Percentiles rank a stretch among this genome's conserved stretches.
phyloP scores from a whole-genome alignment of 2,329 filamentous ascomycete genomes.

The Ambrosiella xylebori region DNA sequence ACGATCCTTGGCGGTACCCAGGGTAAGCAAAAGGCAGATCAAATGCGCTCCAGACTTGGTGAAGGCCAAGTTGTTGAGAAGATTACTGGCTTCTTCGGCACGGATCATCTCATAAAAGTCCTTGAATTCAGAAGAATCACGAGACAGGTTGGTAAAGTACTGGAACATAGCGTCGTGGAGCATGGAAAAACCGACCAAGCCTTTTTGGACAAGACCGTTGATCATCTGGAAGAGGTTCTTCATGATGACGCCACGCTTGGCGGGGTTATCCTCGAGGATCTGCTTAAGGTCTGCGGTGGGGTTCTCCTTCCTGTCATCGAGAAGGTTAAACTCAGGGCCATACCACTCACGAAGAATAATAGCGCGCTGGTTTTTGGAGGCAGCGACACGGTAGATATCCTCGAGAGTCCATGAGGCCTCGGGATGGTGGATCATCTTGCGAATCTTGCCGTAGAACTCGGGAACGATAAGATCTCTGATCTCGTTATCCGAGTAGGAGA shows the following conservation, averaged over 20 bases:
- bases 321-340: slow-evolving; percentile 77
- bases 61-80: slow-evolving; percentile 91
- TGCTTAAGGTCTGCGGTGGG: slow-evolving; percentile 51
- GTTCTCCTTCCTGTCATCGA: slow-evolving; percentile 41
- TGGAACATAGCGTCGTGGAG: slow-evolving; percentile 97
- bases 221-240: slow-evolving; percentile 70
- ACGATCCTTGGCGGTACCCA: slow-evolving; percentile 81
- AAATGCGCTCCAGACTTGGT: slow-evolving; percentile 75
- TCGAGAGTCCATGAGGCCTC: slow-evolving; percentile 97
- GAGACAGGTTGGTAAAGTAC: slow-evolving; percentile 69
- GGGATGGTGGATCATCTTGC: slow-evolving; percentile 84
- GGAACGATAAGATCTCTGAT: slow-evolving; percentile 78
- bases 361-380: slow-evolving; percentile 72
- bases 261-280: slow-evolving; percentile 61
- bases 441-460: slow-evolving; percentile 88
- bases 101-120: slow-evolving; percentile 85
- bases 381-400: slow-evolving; percentile 82
- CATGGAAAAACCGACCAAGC: slow-evolving; percentile 91
- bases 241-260: slow-evolving; percentile 78
- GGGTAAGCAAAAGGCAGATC: slow-evolving; percentile 63
- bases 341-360: slow-evolving; percentile 88
- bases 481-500: slow-evolving; percentile 78
- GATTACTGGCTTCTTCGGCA: slow-evolving; percentile 75
- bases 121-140: slow-evolving; percentile 62
- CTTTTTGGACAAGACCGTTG: slow-evolving; percentile 88